These are phyloP conservation scores for Stylosanthes scabra DNA, from an alignment of 331 rosid genomes.

Conservation along the genomic window DNA sequence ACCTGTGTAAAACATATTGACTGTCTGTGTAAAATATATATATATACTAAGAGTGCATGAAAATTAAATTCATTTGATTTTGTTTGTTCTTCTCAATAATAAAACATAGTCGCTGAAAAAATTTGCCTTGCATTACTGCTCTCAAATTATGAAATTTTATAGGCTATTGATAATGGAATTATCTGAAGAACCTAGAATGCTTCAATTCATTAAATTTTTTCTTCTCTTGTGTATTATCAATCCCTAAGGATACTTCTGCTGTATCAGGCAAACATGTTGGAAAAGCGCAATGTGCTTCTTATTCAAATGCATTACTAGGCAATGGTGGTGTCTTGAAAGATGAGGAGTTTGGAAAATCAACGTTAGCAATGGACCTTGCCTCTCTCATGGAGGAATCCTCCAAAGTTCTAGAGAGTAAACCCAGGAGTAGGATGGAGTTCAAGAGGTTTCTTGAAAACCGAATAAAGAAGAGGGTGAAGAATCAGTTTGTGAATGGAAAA, in stretches of 20 bases:
- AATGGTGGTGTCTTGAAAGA: not conserved
- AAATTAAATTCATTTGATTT: not conserved
- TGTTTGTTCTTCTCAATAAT: not conserved
- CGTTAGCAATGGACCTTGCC: slow-evolving; percentile 65
- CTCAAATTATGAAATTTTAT: not conserved
- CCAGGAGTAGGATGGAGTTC: slow-evolving; percentile 61
- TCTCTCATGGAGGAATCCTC: slow-evolving; percentile 54
- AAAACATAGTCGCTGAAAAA: not conserved
- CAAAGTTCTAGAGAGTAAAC: slow-evolving; percentile 39
- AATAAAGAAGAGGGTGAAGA: slow-evolving; percentile 75
- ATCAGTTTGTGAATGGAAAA: slow-evolving; percentile 60
- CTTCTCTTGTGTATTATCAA: not conserved
- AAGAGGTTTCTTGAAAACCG: slow-evolving; percentile 62
- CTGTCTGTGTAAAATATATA: too few relatives aligned
- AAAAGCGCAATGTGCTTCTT: not conserved
- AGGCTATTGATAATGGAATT: not conserved
- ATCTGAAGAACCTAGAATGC: not conserved
- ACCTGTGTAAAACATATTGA: too few relatives aligned
- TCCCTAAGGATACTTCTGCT: not conserved
- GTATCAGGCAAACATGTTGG: slow-evolving; percentile 10
- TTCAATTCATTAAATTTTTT: not conserved
- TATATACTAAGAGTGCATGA: too few relatives aligned
- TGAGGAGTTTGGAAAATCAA: slow-evolving; percentile 34
- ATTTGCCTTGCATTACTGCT: not conserved
- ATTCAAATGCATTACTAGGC: not conserved